These are phyloP conservation scores for Fraxinus excelsior DNA, from an alignment of 257 asterid species.

Conservation along the genomic window DNA sequence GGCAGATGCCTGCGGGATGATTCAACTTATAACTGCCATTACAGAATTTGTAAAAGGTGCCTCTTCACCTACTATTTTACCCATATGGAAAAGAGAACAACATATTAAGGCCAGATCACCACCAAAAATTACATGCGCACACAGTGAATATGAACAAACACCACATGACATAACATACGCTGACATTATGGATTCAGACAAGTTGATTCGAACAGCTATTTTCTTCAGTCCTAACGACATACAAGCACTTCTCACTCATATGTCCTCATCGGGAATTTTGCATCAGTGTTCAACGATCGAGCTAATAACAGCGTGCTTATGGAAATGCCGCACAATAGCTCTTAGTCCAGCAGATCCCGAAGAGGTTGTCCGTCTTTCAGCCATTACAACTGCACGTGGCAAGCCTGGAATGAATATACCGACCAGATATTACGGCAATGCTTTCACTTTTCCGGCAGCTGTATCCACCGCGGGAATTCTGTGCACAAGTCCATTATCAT, in stretches of 20 bases:
- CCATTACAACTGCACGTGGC: neutral
- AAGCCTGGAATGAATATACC: neutral
- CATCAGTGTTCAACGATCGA: neutral
- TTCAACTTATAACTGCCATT: constrained; percentile 20
- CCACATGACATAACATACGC: neutral
- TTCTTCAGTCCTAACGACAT: constrained; percentile 26
- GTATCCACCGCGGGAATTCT: constrained; percentile 11
- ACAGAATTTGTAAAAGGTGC: constrained; percentile 21
- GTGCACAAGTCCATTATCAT: constrained; percentile 4
- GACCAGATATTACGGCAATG: constrained; percentile 28
- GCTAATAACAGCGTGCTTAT: constrained; percentile 12
- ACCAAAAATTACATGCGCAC: constrained; percentile 20
- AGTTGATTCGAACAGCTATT: constrained; percentile 7
- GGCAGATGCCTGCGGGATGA: constrained; percentile 27
- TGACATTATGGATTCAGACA: neutral
- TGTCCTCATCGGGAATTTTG: neutral
- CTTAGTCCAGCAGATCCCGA: neutral
- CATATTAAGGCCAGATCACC: constrained; percentile 16
- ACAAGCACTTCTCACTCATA: neutral
- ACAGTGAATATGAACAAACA: constrained; percentile 18
- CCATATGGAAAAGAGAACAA: constrained; percentile 32
- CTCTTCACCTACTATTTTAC: constrained; percentile 18
- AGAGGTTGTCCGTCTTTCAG: constrained; percentile 13
- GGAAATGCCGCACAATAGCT: constrained; percentile 29
- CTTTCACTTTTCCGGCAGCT: constrained; percentile 1